A percentile compares a stretch with the other conserved stretches of the same genome.
Evolutionary conservation across 768 basidiomycete genomes (phyloP).

Genomic region (Panellus pusillus): DNA sequence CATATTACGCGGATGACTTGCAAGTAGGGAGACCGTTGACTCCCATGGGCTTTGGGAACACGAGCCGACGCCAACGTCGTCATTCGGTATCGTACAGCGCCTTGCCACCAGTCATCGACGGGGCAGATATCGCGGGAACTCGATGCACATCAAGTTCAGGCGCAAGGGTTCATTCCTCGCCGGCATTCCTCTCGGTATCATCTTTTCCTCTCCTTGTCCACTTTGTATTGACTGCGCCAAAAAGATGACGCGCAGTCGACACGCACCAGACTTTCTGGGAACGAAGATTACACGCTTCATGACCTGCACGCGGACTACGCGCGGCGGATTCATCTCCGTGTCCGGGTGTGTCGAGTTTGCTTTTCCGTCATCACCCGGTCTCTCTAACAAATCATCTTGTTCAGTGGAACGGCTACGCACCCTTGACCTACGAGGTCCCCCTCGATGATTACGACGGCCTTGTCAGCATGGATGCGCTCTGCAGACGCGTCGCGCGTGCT

Average conservation of each 20-base stretch:
- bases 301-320: slow-evolving; percentile 66
- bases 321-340: slow-evolving; percentile 58
- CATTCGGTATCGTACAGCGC: slow-evolving; percentile 51
- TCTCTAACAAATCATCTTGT: slow-evolving; percentile 1
- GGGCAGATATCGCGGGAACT: slow-evolving; percentile 48
- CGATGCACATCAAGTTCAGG: slow-evolving; percentile 67
- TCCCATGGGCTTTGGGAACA: slow-evolving; percentile 31
- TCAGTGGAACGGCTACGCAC: slow-evolving; percentile 70
- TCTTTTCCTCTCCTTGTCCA: too few relatives aligned
- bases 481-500: slow-evolving; percentile 66
- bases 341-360: slow-evolving; percentile 48
- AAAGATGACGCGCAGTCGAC: slow-evolving; percentile 58
- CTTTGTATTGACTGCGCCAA: too few relatives aligned
- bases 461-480: slow-evolving; percentile 64
- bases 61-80: slow-evolving; percentile 40
- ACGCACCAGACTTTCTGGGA: slow-evolving; percentile 57
- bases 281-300: slow-evolving; percentile 60
- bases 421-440: slow-evolving; percentile 75
- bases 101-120: slow-evolving; percentile 37
- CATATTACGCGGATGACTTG: slow-evolving; percentile 52
- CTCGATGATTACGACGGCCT: slow-evolving; percentile 66
- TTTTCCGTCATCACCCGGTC: background rate
- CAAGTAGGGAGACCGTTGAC: slow-evolving; percentile 36
- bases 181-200: slow-evolving; percentile 54
- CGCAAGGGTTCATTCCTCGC: slow-evolving; percentile 65